Evolutionary conservation across 2,329 filamentous ascomycete genomes (phyloP), one percentile per base, ranked within the genome.

Genomic region (Penicillium crustosum): DNA sequence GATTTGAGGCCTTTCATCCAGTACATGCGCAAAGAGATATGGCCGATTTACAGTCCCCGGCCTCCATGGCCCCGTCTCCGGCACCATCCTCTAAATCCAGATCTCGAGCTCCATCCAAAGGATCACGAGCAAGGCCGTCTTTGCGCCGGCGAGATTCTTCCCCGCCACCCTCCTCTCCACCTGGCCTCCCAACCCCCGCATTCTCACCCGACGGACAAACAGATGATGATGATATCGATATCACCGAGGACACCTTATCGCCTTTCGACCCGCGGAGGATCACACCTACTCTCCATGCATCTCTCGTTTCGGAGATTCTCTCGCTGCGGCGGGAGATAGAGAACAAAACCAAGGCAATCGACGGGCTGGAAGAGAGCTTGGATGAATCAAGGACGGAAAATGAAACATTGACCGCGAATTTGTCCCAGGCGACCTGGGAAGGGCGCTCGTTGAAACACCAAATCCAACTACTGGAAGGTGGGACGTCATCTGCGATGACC

Each of bases 201-300:
- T 70, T 71, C 53, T 74, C 73, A 45, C 70, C 71, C 19, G 71
- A 72, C 42, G 75, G 77, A 41, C 55, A 76, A 64, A 65, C 66
- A 53, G 63, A 74, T 23, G 70, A 75, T 15, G 71, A 75, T 56
- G 55, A 68, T 43, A 61, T 68, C 19, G 55, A 68, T 43, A 61
- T 68, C n/a, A 69, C 74, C 25, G 73, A 93, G 63, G 89, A 93
- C 61, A 85, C 79, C 44, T 86, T 92, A 35, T 86, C 85, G 2
- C 86, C 91, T 23, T 80, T 97, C 31, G 94, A 99, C 70, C 92
- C 94, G 3, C 86, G 93, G 55, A 86, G 94, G 38, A 97, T 99
- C 70, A 99, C 94, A 0, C 94, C 94, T 1, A 97, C 93, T 0
- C 79, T 99, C 12, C 94, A 97, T 73, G 94, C 94, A 9, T 97